These are phyloP conservation scores for Bullera alba DNA, from an alignment of 768 basidiomycete genomes.

Conservation along the genomic window DNA sequence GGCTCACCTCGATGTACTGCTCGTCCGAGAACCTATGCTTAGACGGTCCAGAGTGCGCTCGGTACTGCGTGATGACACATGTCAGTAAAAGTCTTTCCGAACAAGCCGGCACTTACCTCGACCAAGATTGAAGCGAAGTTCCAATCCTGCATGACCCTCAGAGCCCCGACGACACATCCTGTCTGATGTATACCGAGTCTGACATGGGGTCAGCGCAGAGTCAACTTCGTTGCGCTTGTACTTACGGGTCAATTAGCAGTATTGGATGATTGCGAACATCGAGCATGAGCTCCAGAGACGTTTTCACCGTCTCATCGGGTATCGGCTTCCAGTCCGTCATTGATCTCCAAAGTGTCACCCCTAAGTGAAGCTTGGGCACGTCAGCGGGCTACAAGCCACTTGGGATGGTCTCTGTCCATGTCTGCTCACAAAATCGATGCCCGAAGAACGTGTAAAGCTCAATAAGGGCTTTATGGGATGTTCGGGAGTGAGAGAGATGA, in stretches of 20 bases:
- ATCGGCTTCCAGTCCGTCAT: conserved; percentile 38
- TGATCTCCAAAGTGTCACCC: conserved; percentile 30
- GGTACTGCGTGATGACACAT: conserved; percentile 22
- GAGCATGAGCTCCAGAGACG: conserved; percentile 35
- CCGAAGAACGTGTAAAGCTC: conserved; percentile 13
- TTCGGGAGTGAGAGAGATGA: conserved; percentile 41
- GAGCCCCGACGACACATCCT: conserved; percentile 36
- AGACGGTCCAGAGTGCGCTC: conserved; percentile 35
- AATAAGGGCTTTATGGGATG: conserved; percentile 37
- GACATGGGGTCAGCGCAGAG: not conserved
- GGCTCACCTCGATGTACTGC: conserved; percentile 42
- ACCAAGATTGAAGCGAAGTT: conserved; percentile 40
- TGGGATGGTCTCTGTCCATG: not conserved
- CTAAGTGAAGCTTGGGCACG: conserved; percentile 29
- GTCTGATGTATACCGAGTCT: conserved; percentile 42
- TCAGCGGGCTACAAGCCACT: not conserved
- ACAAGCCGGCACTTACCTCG: conserved; percentile 25
- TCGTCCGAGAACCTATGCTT: conserved; percentile 41
- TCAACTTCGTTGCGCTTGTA: not conserved
- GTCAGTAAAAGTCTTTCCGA: not conserved
- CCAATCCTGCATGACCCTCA: conserved; percentile 39
- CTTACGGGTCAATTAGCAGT: conserved; percentile 39
- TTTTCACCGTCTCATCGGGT: conserved; percentile 40
- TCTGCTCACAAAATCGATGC: conserved; percentile 39
- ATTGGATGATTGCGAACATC: conserved; percentile 29